Base-by-base conservation (phyloP, 1,284 basidiomycete species). In the Trichosporon sp. region DNA sequence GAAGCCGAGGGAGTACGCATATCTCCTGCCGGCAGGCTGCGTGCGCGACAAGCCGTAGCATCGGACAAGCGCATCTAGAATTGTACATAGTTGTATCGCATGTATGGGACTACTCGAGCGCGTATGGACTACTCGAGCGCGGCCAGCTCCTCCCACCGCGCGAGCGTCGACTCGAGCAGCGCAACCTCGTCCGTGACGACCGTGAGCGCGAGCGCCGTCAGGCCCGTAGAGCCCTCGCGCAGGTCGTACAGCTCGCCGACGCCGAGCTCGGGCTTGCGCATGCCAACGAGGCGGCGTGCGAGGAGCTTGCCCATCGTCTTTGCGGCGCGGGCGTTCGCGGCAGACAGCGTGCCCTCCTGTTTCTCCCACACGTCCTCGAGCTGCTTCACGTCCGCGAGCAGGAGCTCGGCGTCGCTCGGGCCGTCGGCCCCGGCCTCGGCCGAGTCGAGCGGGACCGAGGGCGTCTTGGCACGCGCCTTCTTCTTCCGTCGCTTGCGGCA, bases 181-280 rank as follows among this genome's bases (percentile, higher is more conserved):
- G 75, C 73, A 23, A 78, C 68, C 70, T 84, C 83, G 64, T 81
- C 76, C 51, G 81, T 75, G 8, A 75, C 68, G 9, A 83, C 38
- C 0, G 76, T 80, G 66, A 83, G 70, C 0, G 80, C 81, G 76
- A 81, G 25, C 3, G 21, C 56, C 12, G 34, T 44, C 9, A 21
- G 11, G 25, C 38, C n/a, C 21, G 29, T 9, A 72, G 77, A 74
- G 32, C 77, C 75, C 62, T 79, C 79, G 23, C 76, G 68, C 8
- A 73, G 7, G 4, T 75, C 75, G 53, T 76, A 76, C 56, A 81
- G 56, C 18, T 72, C 67, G 3, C 74, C 75, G 3, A 75, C 32
- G 2, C 53, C 31, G 44, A 71, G 21, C 0, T 75, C 71, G 2
- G 74, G 53, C 3, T 51, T 68, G 66, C 74, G 65, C 66, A 78